These are phyloP conservation scores for Venturia carpophila DNA, from an alignment of 2,329 filamentous ascomycete species.

Conservation along the genomic window DNA sequence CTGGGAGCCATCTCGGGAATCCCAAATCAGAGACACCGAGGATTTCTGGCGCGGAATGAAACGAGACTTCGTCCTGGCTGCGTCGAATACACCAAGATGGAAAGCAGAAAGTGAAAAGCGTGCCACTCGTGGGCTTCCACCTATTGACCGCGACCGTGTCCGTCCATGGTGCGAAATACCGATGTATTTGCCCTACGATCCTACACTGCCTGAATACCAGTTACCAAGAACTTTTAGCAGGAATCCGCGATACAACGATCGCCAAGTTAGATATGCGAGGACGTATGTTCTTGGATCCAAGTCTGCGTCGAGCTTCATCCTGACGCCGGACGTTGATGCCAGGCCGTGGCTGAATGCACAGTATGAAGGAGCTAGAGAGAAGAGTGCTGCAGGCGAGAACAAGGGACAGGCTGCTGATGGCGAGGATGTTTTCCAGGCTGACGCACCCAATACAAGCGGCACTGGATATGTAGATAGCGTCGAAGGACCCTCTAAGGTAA, in stretches of 20 bases:
- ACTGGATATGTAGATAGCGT: too few relatives aligned
- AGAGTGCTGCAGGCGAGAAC: background rate
- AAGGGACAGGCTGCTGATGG: background rate
- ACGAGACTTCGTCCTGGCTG: background rate
- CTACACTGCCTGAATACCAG: background rate
- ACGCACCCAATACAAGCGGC: background rate
- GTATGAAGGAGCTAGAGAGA: background rate
- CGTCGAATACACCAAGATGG: background rate
- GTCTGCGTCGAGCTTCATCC: background rate
- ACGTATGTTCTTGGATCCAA: background rate
- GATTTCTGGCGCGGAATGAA: background rate
- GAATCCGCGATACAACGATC: background rate
- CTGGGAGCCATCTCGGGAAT: background rate
- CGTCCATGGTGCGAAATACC: background rate
- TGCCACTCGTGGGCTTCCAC: background rate
- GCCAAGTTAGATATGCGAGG: background rate
- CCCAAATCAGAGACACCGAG: background rate
- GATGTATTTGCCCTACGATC: background rate
- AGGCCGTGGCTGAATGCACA: background rate
- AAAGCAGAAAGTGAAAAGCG: background rate
- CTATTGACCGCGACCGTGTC: background rate
- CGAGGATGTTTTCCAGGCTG: background rate
- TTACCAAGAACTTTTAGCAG: background rate
- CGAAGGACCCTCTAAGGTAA: background rate
- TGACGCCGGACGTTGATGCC: slow-evolving; percentile 1